Evolutionary conservation across 352 stramenopile species (phyloP), one percentile per base, ranked within the genome.

Genomic region (Aphanomyces euteiches): DNA sequence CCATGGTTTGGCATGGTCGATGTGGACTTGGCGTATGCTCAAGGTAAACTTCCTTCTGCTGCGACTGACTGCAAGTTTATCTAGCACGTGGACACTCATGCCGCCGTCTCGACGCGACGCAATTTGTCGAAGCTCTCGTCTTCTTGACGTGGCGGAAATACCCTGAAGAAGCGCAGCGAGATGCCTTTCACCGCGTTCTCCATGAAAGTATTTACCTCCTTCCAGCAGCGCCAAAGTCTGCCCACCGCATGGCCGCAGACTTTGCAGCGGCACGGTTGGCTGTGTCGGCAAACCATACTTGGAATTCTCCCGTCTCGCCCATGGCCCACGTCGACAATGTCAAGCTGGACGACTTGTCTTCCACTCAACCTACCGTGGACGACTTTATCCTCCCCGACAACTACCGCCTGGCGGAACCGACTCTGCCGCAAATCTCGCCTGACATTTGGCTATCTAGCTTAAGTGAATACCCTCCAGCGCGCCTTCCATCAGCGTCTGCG

Each of bases 171-270:
- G 47, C 54, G 7, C 47, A 70, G 64, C 37, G 48, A 28, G 47
- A 63, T 21, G 64, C 64, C 21, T 61, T 70, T 4, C 48, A 8
- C 21, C 48, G 64, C 10, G 40, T 70, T 3, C 53, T 70, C 43
- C 28, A 70, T 28, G 64, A 70, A 61, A 61, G 21, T 45, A 70
- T 70, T 19, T 70, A 61, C 19, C 40, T 70, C 10, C 47, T 70
- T 19, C 47, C 64, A 4, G 39, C 47, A 19, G 64, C 64, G 38
- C 47, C 64, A 7, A 70, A 70, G 40, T 15, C 10, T 5, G 64
- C 64, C 1, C 64, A 70, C n/a, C 40, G 21, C 17, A 47, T 47
- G 13, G 64, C 64, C 2, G 47, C 64, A 15, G 47, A 63, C n/a
- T 70, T 70, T 70, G 64, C 64, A 37, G 13, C 36, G 17, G 17